Evolutionary conservation across 1,284 basidiomycete species (phyloP).

Genomic region (Takashimella tepidaria): DNA sequence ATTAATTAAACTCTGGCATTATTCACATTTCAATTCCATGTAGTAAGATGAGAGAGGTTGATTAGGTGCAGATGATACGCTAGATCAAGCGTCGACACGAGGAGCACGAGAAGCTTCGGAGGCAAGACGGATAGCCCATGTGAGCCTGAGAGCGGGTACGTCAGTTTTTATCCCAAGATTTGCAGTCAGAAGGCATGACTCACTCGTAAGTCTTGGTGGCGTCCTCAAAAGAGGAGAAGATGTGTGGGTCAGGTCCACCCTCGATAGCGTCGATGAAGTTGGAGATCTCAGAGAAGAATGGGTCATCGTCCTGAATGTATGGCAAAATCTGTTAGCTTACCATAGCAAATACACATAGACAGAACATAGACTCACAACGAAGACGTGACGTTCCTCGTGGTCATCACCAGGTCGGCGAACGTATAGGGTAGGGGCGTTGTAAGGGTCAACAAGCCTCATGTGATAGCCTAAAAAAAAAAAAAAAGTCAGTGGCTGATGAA

Average conservation of each 20-base stretch:
- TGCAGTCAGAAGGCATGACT: conserved; percentile 1
- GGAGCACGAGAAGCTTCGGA: conserved; percentile 52
- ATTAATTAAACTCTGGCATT: background rate
- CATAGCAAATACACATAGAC: too few relatives aligned
- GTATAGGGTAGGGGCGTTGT: conserved; percentile 66
- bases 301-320: conserved; percentile 66
- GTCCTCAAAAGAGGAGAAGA: conserved; percentile 56
- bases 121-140: conserved; percentile 63
- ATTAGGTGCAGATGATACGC: background rate
- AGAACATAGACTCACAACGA: conserved; percentile 38
- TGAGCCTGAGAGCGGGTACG: conserved; percentile 25
- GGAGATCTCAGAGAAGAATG: conserved; percentile 85
- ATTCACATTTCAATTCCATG: background rate
- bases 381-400: conserved; percentile 67
- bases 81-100: background rate
- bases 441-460: conserved; percentile 74
- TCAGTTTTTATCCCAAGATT: background rate
- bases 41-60: background rate
- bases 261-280: conserved; percentile 78
- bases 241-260: conserved; percentile 43
- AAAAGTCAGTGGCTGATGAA: too few relatives aligned
- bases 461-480: conserved; percentile 22
- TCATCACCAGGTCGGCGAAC: conserved; percentile 81
- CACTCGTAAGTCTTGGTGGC: conserved; percentile 75
- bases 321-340: background rate